Base-by-base conservation (phyloP, 148 eudicot species). In the Heliamphora exappendiculata region DNA sequence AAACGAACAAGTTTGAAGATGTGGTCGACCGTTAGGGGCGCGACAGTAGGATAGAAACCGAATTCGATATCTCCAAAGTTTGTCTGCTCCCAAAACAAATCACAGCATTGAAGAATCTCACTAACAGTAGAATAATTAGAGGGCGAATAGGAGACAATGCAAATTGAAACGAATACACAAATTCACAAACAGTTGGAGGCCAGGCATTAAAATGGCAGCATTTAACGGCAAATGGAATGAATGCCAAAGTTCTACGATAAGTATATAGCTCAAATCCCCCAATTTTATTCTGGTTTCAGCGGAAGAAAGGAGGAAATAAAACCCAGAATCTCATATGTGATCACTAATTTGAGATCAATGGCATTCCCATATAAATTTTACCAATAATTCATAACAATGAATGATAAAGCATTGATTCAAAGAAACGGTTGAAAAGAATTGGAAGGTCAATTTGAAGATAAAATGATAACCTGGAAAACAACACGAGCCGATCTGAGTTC, bases 1-100 rank as follows among this genome's bases (percentile, higher is more conserved):
- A 92, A 74, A 41, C 94, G 94, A 77, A 95, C 96, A 79, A 95
- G 96, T 82, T 91, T 95, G 92, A 91, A 95, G 73, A 95, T 95
- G 86, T 95, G 98, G 29, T 91, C 93, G 70, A 95, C 98, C 0
- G 98, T 95, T 80, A 88, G 83, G 75, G 98, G 97, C 24, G 98
- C 98, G 69, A 91, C 90, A 19, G 69, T 85, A 11, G 93, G 97
- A 76, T 75, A 91, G 88, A 95, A 95, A 70, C 97, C 98, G 85
- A 95, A 95, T 77, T 95, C 98, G 64, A 94, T 81, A 68, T 94
- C 98, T 70, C 98, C 97, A 73, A 89, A 87, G 59, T 84, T 88
- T 51, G 98, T 94, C 98, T 92, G 93, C 86, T 84, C 57, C 13
- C 34, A 28, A 47, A 65, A 37, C 16, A 26, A 14, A 80, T 33